These are phyloP conservation scores for Penicillium vulpinum DNA, from an alignment of 2,329 filamentous ascomycete genomes.

Conservation along the genomic window DNA sequence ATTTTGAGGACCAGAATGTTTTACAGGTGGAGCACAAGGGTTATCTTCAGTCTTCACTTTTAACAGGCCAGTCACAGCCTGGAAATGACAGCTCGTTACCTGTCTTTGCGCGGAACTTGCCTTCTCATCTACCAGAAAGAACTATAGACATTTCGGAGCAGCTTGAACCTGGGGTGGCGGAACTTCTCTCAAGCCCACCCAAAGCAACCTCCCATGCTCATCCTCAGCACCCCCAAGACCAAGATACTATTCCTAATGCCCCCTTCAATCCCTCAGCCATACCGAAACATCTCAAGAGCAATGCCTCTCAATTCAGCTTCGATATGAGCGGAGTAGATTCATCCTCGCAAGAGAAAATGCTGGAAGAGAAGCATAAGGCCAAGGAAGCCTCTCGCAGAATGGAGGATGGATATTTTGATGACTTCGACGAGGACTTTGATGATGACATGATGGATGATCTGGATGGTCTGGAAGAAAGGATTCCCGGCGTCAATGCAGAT, in stretches of 20 bases:
- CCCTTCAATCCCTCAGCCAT: constrained; percentile 35
- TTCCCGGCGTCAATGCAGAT: constrained; percentile 51
- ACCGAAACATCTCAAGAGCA: constrained; percentile 54
- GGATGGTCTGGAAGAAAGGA: constrained; percentile 49
- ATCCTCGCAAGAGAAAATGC: constrained; percentile 59
- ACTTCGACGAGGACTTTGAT: constrained; percentile 47
- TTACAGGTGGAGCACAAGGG: constrained; percentile 45
- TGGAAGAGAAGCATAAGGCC: constrained; percentile 64
- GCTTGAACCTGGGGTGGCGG: constrained; percentile 1
- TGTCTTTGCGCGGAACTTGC: constrained; percentile 47
- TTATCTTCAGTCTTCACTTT: constrained; percentile 43
- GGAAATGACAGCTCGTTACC: constrained; percentile 40
- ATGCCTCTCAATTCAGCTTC: constrained; percentile 65
- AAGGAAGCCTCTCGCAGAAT: constrained; percentile 48
- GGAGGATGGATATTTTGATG: constrained; percentile 37
- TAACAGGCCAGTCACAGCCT: constrained; percentile 32
- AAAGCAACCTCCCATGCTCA: constrained; percentile 8
- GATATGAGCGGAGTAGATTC: constrained; percentile 61
- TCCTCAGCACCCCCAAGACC: constrained; percentile 25
- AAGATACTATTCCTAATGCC: constrained; percentile 34
- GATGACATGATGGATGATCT: constrained; percentile 47
- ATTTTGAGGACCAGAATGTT: constrained; percentile 54
- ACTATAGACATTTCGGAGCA: constrained; percentile 13
- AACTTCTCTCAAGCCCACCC: constrained; percentile 5
- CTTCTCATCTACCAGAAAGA: constrained; percentile 34